Evolutionary conservation across 495 filamentous ascomycete species (phyloP).

Genomic region (Oleoguttula mirabilis): DNA sequence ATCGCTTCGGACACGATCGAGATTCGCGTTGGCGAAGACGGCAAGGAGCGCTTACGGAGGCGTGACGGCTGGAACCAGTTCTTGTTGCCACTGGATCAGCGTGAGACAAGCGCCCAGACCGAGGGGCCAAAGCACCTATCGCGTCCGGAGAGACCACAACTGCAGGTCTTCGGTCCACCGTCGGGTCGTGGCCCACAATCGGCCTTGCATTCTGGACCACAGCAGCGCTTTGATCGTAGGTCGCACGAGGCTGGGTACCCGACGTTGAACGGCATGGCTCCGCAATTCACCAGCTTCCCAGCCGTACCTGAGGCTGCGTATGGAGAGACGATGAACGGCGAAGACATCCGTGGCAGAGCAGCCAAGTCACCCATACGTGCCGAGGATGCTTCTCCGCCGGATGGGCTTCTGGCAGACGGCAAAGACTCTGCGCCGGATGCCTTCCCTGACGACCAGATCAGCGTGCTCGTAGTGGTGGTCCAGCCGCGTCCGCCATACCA

Average conservation of each 20-base stretch:
- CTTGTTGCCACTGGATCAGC: constrained; percentile 52
- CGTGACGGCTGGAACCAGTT: constrained; percentile 70
- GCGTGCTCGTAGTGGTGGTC: constrained; percentile 34
- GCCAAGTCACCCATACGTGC: constrained; percentile 9
- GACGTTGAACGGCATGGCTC: constrained; percentile 9
- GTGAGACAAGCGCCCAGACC: constrained; percentile 49
- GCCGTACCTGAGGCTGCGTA: neutral
- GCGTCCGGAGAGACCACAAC: constrained; percentile 26
- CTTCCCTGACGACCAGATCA: constrained; percentile 45
- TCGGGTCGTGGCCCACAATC: constrained; percentile 9
- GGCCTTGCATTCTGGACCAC: neutral
- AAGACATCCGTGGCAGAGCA: constrained; percentile 7
- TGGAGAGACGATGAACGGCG: constrained; percentile 11
- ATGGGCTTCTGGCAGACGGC: neutral
- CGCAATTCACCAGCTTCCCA: constrained; percentile 5
- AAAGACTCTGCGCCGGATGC: constrained; percentile 25
- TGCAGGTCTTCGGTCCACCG: neutral
- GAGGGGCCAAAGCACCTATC: constrained; percentile 39
- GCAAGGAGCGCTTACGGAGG: constrained; percentile 65
- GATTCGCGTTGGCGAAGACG: constrained; percentile 55
- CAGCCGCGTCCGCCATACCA: constrained; percentile 27
- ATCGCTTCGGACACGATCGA: constrained; percentile 59
- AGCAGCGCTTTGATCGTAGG: constrained; percentile 7
- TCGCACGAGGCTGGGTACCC: constrained; percentile 12
- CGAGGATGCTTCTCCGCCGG: neutral